Evolutionary conservation across 768 basidiomycete species (phyloP).

Genomic region (Clavaria fumosa): DNA sequence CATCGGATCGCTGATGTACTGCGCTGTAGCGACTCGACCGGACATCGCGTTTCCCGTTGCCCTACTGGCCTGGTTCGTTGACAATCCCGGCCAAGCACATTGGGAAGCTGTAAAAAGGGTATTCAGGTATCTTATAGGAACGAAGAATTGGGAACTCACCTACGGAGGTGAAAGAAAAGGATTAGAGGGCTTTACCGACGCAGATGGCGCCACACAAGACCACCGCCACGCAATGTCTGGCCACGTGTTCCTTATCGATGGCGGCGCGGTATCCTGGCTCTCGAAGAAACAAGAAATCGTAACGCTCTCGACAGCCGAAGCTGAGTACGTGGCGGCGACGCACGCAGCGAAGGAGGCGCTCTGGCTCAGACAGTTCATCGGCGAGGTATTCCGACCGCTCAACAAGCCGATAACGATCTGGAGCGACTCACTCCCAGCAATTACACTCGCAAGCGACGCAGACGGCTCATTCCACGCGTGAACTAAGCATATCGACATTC

Average conservation of each 20-base stretch:
- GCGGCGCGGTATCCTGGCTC: constrained; percentile 20
- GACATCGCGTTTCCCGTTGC: constrained; percentile 21
- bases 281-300: constrained; percentile 20
- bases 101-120: constrained; percentile 25
- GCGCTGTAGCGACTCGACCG: constrained; percentile 18
- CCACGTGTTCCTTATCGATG: constrained; percentile 18
- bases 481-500: constrained; percentile 23
- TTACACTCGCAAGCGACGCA: constrained; percentile 6
- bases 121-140: constrained; percentile 23
- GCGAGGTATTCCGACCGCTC: constrained; percentile 9
- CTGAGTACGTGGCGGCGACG: constrained; percentile 13
- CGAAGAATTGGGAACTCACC: constrained; percentile 8
- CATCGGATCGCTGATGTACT: constrained; percentile 21
- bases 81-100: constrained; percentile 20
- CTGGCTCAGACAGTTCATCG: constrained; percentile 18
- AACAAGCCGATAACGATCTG: constrained; percentile 2
- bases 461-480: constrained; percentile 17
- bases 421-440: constrained; percentile 14
- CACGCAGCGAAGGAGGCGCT: constrained; percentile 15
- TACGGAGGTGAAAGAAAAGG: constrained; percentile 9
- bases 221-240: constrained; percentile 20
- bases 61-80: constrained; percentile 18
- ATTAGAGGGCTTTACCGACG: constrained; percentile 9
- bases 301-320: constrained; percentile 13
- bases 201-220: constrained; percentile 9